Base-by-base conservation (phyloP, 2,329 filamentous ascomycete species). In the Boeremia exigua region DNA sequence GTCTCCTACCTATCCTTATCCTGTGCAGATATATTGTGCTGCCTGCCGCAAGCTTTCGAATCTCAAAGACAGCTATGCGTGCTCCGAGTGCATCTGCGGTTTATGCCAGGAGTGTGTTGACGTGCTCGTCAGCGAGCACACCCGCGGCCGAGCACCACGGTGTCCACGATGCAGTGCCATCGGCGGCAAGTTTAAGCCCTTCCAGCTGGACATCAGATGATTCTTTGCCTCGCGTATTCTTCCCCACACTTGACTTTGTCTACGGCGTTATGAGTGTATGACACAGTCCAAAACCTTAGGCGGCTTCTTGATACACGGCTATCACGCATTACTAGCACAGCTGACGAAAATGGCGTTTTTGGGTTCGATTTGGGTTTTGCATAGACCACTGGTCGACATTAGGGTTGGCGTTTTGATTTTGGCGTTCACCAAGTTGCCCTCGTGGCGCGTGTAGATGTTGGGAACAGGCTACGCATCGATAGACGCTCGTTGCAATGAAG, bases 41-140 rank as follows among this genome's bases (percentile, higher is more conserved):
- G 90, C 89, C 43, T 98, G 94, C 71, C 87, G 91, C 61, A 86
- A 88, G 33, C 81, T 92, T 15, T 93, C 89, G 47, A 80, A 88
- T 10, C 80, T 98, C 25, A 88, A 87, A 68, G 90, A 94, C 68
- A 95, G 91, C 30, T 97, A 92, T 71, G 94, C 94, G 19, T 98
- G 94, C 75, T 96, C 93, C 1, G 93, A 97, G 75, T 98, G 95
- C 75, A 96, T 98, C 61, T 96, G 92, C 73, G 94, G 93, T 14
- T 84, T 98, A 45, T 98, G 95, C 75, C 86, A 88, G 61, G 87
- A 92, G 56, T 98, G 94, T 69, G 92, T 97, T 54, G 89, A 92
- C 68, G 86, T 91, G 30, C 81, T 94, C 51, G 87, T 91, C 77
- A 85, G 84, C 65, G 89, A 92, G 72, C 88, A 92, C 72, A 87